A percentile compares a stretch with the other conserved stretches of the same genome.
These are phyloP conservation scores for Backusella psychrophila DNA, from an alignment of 192 early-diverging fungal genomes.

Conservation along the genomic window DNA sequence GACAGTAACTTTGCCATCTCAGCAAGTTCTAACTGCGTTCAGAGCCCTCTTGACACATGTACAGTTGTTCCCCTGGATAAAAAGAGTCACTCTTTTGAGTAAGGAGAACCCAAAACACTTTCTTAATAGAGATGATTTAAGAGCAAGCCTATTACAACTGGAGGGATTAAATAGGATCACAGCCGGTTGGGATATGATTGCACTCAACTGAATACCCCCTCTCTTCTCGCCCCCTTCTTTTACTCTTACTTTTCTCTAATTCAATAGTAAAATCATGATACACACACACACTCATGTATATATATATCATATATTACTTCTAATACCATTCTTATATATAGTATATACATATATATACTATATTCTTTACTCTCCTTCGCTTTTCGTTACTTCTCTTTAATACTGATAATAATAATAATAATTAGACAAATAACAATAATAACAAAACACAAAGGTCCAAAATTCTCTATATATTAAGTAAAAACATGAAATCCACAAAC, in stretches of 20 bases:
- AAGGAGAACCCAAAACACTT: conserved; percentile 7
- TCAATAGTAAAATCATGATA: background rate
- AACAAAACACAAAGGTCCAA: background rate
- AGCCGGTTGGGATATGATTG: conserved; percentile 22
- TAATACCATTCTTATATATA: background rate
- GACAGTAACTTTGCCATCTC: background rate
- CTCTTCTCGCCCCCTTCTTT: background rate
- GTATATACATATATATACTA: too few relatives aligned
- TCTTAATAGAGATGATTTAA: background rate
- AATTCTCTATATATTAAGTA: background rate
- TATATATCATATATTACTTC: background rate
- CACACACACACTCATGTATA: background rate
- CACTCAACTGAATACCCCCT: background rate
- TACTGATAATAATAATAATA: conserved; percentile 5
- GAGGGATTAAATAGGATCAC: conserved; percentile 13
- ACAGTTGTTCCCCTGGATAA: conserved; percentile 10
- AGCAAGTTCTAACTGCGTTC: background rate
- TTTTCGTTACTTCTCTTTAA: background rate
- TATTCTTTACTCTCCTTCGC: background rate
- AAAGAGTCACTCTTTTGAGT: conserved; percentile 1
- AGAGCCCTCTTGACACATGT: background rate
- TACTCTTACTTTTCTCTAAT: background rate
- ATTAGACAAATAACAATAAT: background rate
- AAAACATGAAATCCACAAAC: background rate
- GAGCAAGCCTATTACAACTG: conserved; percentile 1